Evolutionary conservation across 306 rosid species (phyloP).

Genomic region (Crataegus laevigata): DNA sequence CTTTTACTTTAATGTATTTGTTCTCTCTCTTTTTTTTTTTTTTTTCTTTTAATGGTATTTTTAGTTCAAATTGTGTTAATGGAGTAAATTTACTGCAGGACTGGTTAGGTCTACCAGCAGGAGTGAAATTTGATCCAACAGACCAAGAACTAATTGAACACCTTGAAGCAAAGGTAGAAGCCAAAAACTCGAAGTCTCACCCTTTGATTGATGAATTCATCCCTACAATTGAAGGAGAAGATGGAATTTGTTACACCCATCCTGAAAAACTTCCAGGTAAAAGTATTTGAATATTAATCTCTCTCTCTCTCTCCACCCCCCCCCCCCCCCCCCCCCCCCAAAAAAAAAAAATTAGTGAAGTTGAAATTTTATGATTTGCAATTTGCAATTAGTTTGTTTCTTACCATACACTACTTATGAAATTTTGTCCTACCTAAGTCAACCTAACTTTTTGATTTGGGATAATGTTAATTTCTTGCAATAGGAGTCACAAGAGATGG

Average conservation of each 20-base stretch:
- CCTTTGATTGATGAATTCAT: slow-evolving; percentile 97
- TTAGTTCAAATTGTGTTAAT: background rate
- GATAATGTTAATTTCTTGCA: background rate
- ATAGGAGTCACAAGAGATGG: slow-evolving; percentile 92
- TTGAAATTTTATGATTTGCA: background rate
- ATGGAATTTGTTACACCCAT: slow-evolving; percentile 98
- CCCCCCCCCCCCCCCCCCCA: background rate
- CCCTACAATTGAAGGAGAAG: slow-evolving; percentile 96
- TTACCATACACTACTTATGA: background rate
- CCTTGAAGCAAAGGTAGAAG: slow-evolving; percentile 91
- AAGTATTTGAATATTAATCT: background rate
- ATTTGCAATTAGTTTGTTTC: background rate
- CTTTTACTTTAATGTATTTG: slow-evolving; percentile 12
- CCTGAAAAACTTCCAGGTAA: slow-evolving; percentile 98
- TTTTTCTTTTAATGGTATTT: background rate
- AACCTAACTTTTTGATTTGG: slow-evolving; percentile 49
- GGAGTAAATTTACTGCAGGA: slow-evolving; percentile 39
- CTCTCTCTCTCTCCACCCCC: background rate
- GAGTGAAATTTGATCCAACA: slow-evolving; percentile 97
- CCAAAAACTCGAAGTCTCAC: slow-evolving; percentile 76
- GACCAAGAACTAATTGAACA: slow-evolving; percentile 98
- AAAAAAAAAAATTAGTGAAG: background rate
- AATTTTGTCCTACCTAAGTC: slow-evolving; percentile 50
- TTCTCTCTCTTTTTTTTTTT: slow-evolving; percentile 8
- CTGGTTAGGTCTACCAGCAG: slow-evolving; percentile 98